A percentile compares a stretch with the other conserved stretches of the same genome.
These are phyloP conservation scores for Globisporangium nunn DNA, from an alignment of 352 stramenopile genomes.

Conservation along the genomic window DNA sequence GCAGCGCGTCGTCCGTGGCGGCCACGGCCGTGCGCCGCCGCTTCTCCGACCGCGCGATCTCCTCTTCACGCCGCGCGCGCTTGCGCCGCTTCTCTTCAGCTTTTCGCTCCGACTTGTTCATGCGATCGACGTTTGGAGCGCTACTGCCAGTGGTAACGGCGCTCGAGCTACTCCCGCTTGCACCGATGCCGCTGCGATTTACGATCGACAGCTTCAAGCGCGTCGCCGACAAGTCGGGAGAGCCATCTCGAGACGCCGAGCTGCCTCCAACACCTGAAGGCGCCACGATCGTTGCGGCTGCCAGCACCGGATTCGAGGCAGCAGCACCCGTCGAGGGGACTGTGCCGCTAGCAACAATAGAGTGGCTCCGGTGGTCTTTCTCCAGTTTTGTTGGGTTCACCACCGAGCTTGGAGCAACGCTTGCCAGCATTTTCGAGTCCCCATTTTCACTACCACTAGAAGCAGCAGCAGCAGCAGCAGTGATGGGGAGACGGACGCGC, in stretches of 20 bases:
- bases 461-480: neutral
- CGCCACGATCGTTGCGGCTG: conserved; percentile 6
- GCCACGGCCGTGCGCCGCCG: conserved; percentile 64
- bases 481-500: conserved; percentile 5
- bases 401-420: neutral
- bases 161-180: neutral
- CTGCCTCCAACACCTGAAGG: neutral
- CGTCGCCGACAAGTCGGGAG: conserved; percentile 30
- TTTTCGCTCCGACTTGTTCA: conserved; percentile 84
- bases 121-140: conserved; percentile 45
- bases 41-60: conserved; percentile 72
- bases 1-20: conserved; percentile 73
- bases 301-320: neutral
- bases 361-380: neutral
- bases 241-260: conserved; percentile 6
- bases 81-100: conserved; percentile 81
- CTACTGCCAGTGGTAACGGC: conserved; percentile 7
- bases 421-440: neutral
- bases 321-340: neutral
- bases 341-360: neutral
- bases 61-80: conserved; percentile 58
- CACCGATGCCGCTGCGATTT: conserved; percentile 18
- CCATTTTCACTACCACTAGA: neutral
- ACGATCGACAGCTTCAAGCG: conserved; percentile 64
- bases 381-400: neutral